Base-by-base conservation (phyloP, 192 early-diverging fungal genomes). In the Blastocladiella britannica region DNA sequence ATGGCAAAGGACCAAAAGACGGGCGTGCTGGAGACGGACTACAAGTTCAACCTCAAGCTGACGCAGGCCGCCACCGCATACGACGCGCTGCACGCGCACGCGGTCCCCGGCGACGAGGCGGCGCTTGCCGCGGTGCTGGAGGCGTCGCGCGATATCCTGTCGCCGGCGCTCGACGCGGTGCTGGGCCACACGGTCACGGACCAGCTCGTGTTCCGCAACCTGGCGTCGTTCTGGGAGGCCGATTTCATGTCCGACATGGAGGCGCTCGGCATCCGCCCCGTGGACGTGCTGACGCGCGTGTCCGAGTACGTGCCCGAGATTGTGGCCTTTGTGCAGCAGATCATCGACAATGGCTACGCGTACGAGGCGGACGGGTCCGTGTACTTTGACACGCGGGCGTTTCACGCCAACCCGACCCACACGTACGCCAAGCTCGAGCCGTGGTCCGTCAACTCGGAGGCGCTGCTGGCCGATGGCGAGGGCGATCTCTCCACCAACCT, bases 221-320 rank as follows among this genome's bases (percentile, higher is more conserved):
- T 91, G 57, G 83, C 94, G 8, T 83, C 85, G 8, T 84, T 77
- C 72, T 98, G 90, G 89, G 94, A 98, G 67, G 75, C 80, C 28
- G 86, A 88, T 59, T 98, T 83, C 66, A 89, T 95, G 58, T 70
- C 77, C 31, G 91, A 94, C 58, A 92, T 98, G 89, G 87, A 88
- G 60, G 79, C 77, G 23, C 72, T 98, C 31, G 87, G 88, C 55
- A 86, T 89, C 29, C 81, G 83, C 28, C 74, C 81, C 4, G 91
- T 90, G 20, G 86, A 91, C 62, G 68, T 93, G 5, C 67, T 92
- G 62, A 91, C 89, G 20, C 86, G 94, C 37, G 94, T 98, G 25
- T 88, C 86, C 56, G 92, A 98, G 75, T 98, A 89, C 64, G 82
- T 98, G 26, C 88, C 88, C 7, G 92, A 98, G 63, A 94, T 95